Conservation (phyloP, 23 red algal genomes). For the Cyanidioschyzon merolae region DNA sequence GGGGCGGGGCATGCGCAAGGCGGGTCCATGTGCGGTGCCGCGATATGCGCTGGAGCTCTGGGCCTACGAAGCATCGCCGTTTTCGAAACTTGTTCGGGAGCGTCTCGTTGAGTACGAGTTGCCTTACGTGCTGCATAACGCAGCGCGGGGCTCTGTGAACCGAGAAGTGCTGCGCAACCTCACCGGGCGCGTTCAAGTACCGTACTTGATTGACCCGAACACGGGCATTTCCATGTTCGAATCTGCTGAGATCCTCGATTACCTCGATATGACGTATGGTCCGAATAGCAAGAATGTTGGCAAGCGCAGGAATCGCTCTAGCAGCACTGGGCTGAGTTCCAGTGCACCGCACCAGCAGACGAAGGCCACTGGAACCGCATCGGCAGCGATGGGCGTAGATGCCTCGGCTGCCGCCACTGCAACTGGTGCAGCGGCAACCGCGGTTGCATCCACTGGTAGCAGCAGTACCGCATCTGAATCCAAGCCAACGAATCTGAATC, state of each 20-base stretch:
- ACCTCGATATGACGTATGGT: conserved; percentile 59
- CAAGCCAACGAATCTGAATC: conserved; percentile 9
- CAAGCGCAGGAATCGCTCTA: conserved; percentile 31
- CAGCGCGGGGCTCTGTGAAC: conserved; percentile 56
- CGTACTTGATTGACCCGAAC: conserved; percentile 77
- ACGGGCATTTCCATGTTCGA: conserved; percentile 88
- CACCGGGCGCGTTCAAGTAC: conserved; percentile 76
- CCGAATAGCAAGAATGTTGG: conserved; percentile 13
- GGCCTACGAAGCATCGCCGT: conserved; percentile 80
- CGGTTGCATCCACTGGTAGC: conserved; percentile 21
- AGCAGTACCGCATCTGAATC: conserved; percentile 21
- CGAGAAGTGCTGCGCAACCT: conserved; percentile 36
- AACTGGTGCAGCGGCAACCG: conserved; percentile 10
- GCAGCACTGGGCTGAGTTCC: conserved; percentile 9
- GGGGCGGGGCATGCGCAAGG: conserved; percentile 24
- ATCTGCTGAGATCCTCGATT: conserved; percentile 69
- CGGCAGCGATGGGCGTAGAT: not conserved
- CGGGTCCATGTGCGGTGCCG: conserved; percentile 29
- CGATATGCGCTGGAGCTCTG: conserved; percentile 45
- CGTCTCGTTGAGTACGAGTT: conserved; percentile 61
- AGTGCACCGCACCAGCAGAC: not conserved
- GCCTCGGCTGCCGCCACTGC: not conserved
- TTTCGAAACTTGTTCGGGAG: conserved; percentile 57
- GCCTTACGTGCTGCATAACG: conserved; percentile 60
- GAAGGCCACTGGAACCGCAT: not conserved